Evolutionary conservation across 2,329 filamentous ascomycete genomes (phyloP).

Genomic region (Pseudocercospora cruenta): DNA sequence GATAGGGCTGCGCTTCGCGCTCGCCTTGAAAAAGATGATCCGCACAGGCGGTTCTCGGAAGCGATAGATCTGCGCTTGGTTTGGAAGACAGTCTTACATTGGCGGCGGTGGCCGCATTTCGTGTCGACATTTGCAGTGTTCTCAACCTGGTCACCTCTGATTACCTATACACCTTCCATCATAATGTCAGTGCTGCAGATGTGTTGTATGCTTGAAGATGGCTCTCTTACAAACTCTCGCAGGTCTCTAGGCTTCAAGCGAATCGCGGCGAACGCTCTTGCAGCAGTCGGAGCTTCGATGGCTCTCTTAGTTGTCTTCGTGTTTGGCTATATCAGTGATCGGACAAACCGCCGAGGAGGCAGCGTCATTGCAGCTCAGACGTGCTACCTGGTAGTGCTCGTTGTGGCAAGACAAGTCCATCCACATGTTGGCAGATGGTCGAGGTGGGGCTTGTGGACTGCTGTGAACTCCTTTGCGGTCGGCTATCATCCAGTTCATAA

Average conservation of each 20-base stretch:
- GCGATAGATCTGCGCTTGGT: slow-evolving; percentile 4
- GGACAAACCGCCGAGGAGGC: slow-evolving; percentile 49
- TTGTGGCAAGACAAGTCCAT: slow-evolving; percentile 48
- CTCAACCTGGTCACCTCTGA: slow-evolving; percentile 57
- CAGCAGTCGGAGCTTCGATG: slow-evolving; percentile 46
- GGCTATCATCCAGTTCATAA: slow-evolving; percentile 60
- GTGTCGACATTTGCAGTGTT: slow-evolving; percentile 54
- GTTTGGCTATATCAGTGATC: slow-evolving; percentile 55
- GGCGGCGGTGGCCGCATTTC: slow-evolving; percentile 15
- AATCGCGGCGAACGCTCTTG: slow-evolving; percentile 53
- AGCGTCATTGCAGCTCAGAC: slow-evolving; percentile 51
- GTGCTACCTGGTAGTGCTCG: slow-evolving; percentile 51
- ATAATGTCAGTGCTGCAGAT: slow-evolving; percentile 15
- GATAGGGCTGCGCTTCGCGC: slow-evolving; percentile 5
- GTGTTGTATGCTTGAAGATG: background rate
- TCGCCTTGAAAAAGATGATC: background rate
- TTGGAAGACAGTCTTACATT: slow-evolving; percentile 9
- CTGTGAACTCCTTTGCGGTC: slow-evolving; percentile 56
- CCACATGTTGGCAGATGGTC: slow-evolving; percentile 53
- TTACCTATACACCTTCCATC: slow-evolving; percentile 56
- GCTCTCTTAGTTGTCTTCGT: slow-evolving; percentile 54
- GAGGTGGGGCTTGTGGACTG: slow-evolving; percentile 57
- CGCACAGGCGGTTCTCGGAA: background rate
- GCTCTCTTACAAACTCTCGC: background rate
- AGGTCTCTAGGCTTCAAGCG: slow-evolving; percentile 49